Percentiles rank a stretch among this genome's conserved stretches.
phyloP scores from a whole-genome alignment of 2,329 filamentous ascomycete species.

The Calonectria pauciramosa region DNA sequence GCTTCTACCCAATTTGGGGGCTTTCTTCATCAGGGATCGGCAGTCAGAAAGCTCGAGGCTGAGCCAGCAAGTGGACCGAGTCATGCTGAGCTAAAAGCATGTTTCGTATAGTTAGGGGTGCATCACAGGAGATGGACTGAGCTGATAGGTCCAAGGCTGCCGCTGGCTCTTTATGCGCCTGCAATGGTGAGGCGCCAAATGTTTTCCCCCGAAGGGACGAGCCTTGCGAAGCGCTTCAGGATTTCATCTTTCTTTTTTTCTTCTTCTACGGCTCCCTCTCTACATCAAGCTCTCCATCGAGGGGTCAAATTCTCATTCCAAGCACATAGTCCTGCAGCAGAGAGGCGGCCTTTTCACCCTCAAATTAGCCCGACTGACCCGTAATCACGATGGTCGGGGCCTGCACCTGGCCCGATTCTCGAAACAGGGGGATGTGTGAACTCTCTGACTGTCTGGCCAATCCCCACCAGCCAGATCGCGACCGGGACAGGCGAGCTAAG shows the following conservation, averaged over 20 bases:
- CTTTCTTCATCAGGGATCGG: constrained; percentile 14
- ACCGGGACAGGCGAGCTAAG: background rate
- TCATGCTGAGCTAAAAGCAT: constrained; percentile 25
- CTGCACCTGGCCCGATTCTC: constrained; percentile 7
- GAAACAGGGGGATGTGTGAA: constrained; percentile 13
- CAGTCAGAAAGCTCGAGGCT: constrained; percentile 22
- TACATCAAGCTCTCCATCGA: background rate
- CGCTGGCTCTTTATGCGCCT: constrained; percentile 1
- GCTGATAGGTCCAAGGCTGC: background rate
- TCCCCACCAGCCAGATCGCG: constrained; percentile 1
- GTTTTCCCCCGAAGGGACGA: background rate
- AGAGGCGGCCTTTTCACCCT: background rate
- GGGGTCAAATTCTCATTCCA: background rate
- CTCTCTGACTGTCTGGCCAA: background rate
- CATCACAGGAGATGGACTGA: background rate
- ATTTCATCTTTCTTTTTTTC: background rate
- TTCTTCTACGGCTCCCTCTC: background rate
- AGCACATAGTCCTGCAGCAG: background rate
- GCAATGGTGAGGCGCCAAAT: background rate
- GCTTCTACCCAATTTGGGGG: constrained; percentile 13
- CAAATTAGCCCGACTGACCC: background rate
- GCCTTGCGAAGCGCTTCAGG: background rate
- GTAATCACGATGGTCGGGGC: background rate
- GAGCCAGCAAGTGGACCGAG: constrained; percentile 19
- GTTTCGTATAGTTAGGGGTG: constrained; percentile 24